Evolutionary conservation across 768 basidiomycete species (phyloP).

Genomic region (Pisolithus microcarpus): DNA sequence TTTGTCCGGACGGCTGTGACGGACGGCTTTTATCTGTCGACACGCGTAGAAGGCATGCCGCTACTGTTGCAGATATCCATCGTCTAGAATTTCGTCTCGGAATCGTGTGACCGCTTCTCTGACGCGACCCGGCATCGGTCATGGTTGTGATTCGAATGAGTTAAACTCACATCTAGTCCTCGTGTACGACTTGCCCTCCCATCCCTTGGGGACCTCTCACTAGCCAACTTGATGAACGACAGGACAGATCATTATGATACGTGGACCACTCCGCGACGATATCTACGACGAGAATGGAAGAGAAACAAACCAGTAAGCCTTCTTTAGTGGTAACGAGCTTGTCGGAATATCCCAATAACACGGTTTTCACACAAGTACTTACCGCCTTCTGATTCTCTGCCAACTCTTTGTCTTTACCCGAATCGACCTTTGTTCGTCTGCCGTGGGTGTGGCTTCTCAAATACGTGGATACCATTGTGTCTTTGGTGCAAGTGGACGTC

Average conservation of each 20-base stretch:
- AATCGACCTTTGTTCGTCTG: slow-evolving; percentile 41
- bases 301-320: slow-evolving; percentile 32
- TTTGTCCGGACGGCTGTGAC: background rate
- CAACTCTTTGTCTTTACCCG: slow-evolving; percentile 36
- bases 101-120: slow-evolving; percentile 15
- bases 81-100: slow-evolving; percentile 13
- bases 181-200: slow-evolving; percentile 17
- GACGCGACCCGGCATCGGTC: slow-evolving; percentile 5
- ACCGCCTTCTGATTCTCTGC: slow-evolving; percentile 40
- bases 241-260: slow-evolving; percentile 12
- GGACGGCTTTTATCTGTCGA: slow-evolving; percentile 1
- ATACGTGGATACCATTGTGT: slow-evolving; percentile 43
- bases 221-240: slow-evolving; percentile 11
- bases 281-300: slow-evolving; percentile 37
- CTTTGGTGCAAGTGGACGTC: slow-evolving; percentile 47
- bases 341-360: slow-evolving; percentile 7
- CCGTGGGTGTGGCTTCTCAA: slow-evolving; percentile 39
- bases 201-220: background rate
- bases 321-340: slow-evolving; percentile 3
- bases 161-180: slow-evolving; percentile 22
- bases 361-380: slow-evolving; percentile 29
- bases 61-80: background rate
- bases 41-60: slow-evolving; percentile 24
- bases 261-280: slow-evolving; percentile 23
- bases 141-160: slow-evolving; percentile 23